These are phyloP conservation scores for Rosa rugosa DNA, from an alignment of 306 rosid species.

Conservation along the genomic window DNA sequence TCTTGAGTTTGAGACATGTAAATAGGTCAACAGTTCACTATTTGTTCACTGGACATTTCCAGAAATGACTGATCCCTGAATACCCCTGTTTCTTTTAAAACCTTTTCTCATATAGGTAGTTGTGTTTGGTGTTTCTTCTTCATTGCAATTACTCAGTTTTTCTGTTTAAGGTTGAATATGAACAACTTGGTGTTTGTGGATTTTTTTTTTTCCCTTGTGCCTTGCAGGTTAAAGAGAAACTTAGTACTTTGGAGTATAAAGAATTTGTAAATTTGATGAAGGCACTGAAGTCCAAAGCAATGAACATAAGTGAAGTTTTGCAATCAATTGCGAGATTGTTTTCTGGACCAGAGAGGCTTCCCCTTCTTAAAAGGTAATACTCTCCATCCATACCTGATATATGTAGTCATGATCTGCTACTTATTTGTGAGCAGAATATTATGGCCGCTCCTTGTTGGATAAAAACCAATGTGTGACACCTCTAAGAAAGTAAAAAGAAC, in stretches of 20 bases:
- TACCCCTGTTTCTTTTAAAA: neutral
- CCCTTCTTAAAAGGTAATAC: conserved; percentile 63
- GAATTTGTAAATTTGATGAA: conserved; percentile 81
- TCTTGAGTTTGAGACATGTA: neutral
- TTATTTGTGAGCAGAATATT: neutral
- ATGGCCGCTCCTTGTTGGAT: neutral
- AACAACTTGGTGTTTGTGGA: conserved; percentile 15
- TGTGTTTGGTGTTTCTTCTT: neutral
- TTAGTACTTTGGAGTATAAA: conserved; percentile 62
- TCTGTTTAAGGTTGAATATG: conserved; percentile 5
- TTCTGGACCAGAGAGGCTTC: conserved; percentile 73
- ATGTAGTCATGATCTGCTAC: neutral
- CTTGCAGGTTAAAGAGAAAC: conserved; percentile 77
- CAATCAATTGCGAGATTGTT: conserved; percentile 67
- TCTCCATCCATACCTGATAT: neutral
- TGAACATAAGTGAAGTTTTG: conserved; percentile 74
- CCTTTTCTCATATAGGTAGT: neutral
- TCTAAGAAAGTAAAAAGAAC: neutral
- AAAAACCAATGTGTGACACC: too few relatives aligned
- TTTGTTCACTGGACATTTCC: neutral
- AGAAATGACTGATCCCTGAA: conserved; percentile 7
- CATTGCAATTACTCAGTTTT: neutral
- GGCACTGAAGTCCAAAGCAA: conserved; percentile 84
- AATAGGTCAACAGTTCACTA: neutral
- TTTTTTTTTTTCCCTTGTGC: conserved; percentile 20